Conservation (phyloP, 805 yeast genomes). For the Lipomyces lipofer region DNA sequence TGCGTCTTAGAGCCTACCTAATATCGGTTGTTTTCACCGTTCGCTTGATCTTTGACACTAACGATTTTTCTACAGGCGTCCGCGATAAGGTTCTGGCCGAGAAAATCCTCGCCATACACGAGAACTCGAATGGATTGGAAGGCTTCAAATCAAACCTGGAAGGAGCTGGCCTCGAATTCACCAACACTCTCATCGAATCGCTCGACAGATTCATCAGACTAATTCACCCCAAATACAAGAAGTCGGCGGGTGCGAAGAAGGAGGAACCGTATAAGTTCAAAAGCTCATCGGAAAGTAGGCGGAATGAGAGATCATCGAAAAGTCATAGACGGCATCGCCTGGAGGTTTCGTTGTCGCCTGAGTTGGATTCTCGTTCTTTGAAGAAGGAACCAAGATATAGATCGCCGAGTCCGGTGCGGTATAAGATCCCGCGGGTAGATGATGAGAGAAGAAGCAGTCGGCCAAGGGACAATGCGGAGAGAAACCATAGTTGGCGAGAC, state of each 20-base stretch:
- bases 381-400: not conserved
- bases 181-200: slow-evolving; percentile 36
- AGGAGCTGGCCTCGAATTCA: slow-evolving; percentile 49
- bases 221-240: slow-evolving; percentile 39
- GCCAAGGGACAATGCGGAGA: not conserved
- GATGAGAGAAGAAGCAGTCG: not conserved
- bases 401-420: slow-evolving; percentile 7
- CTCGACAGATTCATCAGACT: slow-evolving; percentile 37
- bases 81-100: slow-evolving; percentile 50
- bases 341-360: not conserved
- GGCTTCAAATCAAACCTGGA: slow-evolving; percentile 44
- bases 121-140: slow-evolving; percentile 37
- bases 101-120: slow-evolving; percentile 47
- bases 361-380: not conserved
- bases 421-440: not conserved
- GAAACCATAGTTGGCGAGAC: not conserved
- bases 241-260: not conserved
- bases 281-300: slow-evolving; percentile 4
- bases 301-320: not conserved
- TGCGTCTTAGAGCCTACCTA: slow-evolving; percentile 13
- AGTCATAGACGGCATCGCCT: not conserved
- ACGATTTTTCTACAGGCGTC: slow-evolving; percentile 36
- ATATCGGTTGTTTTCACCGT: not conserved
- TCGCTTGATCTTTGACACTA: not conserved
- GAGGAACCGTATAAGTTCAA: not conserved